Evolutionary conservation across 257 asterid species (phyloP).

Genomic region (Fraxinus cuspidata): DNA sequence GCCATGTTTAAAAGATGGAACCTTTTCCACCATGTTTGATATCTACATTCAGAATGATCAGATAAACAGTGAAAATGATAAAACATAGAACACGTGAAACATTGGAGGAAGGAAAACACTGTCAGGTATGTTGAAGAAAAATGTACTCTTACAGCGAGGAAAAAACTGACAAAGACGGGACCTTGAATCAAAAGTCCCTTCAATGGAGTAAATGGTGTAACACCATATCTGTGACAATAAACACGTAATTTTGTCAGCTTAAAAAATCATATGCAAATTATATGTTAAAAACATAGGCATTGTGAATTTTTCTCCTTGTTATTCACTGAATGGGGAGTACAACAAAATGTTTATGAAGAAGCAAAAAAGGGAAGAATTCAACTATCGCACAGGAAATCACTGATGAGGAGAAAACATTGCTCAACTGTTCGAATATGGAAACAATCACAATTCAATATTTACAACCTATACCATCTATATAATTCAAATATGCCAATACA

Average conservation of each 20-base stretch:
- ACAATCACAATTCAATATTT: background rate
- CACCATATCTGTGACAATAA: constrained; percentile 74
- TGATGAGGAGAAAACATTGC: background rate
- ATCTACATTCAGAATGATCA: constrained; percentile 48
- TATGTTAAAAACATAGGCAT: background rate
- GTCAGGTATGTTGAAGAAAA: constrained; percentile 7
- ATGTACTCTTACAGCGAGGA: constrained; percentile 79
- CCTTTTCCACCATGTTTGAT: constrained; percentile 74
- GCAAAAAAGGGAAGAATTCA: background rate
- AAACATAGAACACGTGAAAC: background rate
- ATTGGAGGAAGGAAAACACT: background rate
- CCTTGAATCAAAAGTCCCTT: constrained; percentile 81
- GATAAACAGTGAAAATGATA: constrained; percentile 11
- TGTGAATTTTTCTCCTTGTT: background rate
- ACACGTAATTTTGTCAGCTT: background rate
- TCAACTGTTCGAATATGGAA: background rate
- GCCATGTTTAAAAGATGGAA: constrained; percentile 91
- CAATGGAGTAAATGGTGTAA: constrained; percentile 79
- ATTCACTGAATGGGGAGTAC: background rate
- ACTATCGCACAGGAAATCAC: background rate
- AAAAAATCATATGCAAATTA: background rate
- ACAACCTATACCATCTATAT: background rate
- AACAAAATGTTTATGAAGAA: background rate
- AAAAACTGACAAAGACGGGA: constrained; percentile 77
- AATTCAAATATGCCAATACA: background rate